A percentile compares a stretch with the other conserved stretches of the same genome.
phyloP scores from a whole-genome alignment of 371 early-diverging fungal genomes.

The Syncephalastrum racemosum region DNA sequence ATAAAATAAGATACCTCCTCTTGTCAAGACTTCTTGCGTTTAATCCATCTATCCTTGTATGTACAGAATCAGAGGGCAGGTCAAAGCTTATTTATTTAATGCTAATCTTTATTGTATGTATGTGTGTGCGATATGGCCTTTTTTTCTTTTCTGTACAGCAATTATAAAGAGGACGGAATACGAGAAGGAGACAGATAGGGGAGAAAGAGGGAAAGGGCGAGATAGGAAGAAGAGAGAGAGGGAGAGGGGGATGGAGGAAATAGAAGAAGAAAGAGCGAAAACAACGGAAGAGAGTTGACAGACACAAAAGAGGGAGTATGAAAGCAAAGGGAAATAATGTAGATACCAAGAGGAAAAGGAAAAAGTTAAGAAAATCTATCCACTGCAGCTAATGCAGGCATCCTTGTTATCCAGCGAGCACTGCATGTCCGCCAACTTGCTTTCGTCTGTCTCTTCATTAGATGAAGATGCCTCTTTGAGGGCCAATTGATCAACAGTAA shows the following conservation, averaged over 20 bases:
- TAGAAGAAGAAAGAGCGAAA: not conserved
- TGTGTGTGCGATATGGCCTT: no score
- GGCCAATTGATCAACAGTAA: slow-evolving; percentile 50
- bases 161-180: not conserved
- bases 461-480: slow-evolving; percentile 29
- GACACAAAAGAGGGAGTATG: not conserved
- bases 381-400: slow-evolving; percentile 89
- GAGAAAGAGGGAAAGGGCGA: not conserved
- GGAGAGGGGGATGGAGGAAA: not conserved
- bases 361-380: slow-evolving; percentile 40
- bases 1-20: no score
- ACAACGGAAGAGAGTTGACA: not conserved
- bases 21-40: no score
- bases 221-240: not conserved
- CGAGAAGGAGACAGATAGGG: slow-evolving; percentile 3
- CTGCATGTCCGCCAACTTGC: slow-evolving; percentile 41
- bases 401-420: slow-evolving; percentile 92
- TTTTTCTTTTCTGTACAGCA: slow-evolving; percentile 3
- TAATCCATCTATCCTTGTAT: no score
- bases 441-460: slow-evolving; percentile 47
- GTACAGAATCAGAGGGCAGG: no score
- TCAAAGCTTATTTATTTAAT: no score
- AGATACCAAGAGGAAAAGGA: not conserved
- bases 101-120: no score
- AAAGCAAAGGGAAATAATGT: no score